Percentiles rank a stretch among this genome's conserved stretches.
These are phyloP conservation scores for Suaeda aralocaspica DNA, from an alignment of 148 eudicot genomes.

Conservation along the genomic window DNA sequence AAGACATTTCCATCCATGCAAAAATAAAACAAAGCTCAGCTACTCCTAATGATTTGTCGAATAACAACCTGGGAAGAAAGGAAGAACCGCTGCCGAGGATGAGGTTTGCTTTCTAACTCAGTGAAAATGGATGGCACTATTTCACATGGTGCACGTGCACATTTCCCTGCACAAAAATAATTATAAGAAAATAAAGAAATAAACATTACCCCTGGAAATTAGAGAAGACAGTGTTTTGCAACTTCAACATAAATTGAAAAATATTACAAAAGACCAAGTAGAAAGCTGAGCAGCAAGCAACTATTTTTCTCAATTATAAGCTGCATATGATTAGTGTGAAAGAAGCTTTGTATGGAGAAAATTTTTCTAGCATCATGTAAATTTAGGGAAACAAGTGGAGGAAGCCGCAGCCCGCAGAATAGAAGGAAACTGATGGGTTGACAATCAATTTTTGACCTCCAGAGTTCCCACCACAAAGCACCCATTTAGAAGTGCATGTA, in stretches of 20 bases:
- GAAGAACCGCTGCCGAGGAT: conserved; percentile 30
- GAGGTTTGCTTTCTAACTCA: conserved; percentile 32
- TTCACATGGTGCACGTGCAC: conserved; percentile 33
- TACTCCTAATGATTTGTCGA: not conserved
- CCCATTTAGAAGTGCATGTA: not conserved
- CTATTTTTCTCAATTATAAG: not conserved
- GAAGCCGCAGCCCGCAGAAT: too few species aligned
- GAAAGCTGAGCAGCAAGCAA: not conserved
- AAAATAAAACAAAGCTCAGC: not conserved
- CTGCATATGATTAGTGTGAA: too few species aligned
- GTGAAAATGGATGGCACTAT: conserved; percentile 17
- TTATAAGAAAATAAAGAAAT: not conserved
- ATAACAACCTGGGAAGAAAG: conserved; percentile 40
- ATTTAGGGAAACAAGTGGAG: too few species aligned
- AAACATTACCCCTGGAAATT: not conserved
- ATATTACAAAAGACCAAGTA: not conserved
- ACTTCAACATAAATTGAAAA: not conserved
- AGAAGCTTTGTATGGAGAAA: too few species aligned
- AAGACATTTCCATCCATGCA: not conserved
- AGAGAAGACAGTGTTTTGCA: not conserved
- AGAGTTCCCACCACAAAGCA: not conserved
- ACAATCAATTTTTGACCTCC: not conserved
- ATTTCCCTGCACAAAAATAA: conserved; percentile 29
- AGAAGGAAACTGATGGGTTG: not conserved
- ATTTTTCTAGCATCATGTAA: too few species aligned